phyloP scores from a whole-genome alignment of 179 eudicot genomes.

The Camellia oleifera region DNA sequence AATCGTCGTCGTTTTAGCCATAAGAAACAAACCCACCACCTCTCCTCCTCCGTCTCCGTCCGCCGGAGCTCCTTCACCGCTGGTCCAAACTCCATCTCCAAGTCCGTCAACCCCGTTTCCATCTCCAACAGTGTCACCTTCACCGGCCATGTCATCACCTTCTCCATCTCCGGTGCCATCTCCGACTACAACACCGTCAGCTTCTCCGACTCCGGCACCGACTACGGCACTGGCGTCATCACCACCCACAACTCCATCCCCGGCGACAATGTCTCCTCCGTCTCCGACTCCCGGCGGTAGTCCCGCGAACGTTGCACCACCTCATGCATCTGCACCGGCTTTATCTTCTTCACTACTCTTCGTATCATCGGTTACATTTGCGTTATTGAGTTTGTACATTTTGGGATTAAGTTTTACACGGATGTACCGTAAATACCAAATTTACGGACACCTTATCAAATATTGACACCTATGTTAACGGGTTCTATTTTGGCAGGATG shows the following conservation, averaged over 20 bases:
- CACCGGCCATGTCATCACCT: neutral
- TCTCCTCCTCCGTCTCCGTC: too few species aligned
- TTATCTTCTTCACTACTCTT: slow-evolving; percentile 4
- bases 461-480: too few species aligned
- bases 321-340: slow-evolving; percentile 6
- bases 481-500: too few species aligned
- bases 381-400: neutral
- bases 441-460: too few species aligned
- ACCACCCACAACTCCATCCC: neutral
- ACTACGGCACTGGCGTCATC: too few species aligned
- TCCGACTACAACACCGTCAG: too few species aligned
- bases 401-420: neutral
- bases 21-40: slow-evolving; percentile 10
- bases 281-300: slow-evolving; percentile 2
- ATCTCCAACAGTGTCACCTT: neutral
- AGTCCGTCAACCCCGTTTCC: too few species aligned
- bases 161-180: too few species aligned
- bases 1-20: slow-evolving; percentile 32
- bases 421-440: too few species aligned
- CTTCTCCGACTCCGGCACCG: too few species aligned
- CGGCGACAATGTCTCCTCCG: slow-evolving; percentile 6
- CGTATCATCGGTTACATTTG: neutral
- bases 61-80: too few species aligned
- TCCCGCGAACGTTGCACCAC: neutral
- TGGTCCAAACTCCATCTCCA: too few species aligned